Conservation (phyloP, 176 grass and related monocot species). For the Bothriochloa decipiens region DNA sequence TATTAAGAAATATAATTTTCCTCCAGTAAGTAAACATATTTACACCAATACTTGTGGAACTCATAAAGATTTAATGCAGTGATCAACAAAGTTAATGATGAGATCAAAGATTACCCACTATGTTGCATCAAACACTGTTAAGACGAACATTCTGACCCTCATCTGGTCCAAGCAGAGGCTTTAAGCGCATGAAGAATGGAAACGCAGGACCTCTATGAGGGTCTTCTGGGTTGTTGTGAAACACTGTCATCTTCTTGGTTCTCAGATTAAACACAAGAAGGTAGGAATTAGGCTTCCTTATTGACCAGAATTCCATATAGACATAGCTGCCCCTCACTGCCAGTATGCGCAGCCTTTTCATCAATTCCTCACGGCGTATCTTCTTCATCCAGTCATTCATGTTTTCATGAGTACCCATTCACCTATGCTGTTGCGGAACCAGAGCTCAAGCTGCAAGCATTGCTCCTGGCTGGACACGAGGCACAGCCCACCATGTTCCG, state of each 20-base stretch:
- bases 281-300: constrained; percentile 24
- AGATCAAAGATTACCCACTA: constrained; percentile 25
- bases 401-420: not conserved
- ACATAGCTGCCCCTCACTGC: constrained; percentile 1
- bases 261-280: constrained; percentile 35
- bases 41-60: not conserved
- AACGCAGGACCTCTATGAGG: constrained; percentile 38
- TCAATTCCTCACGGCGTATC: not conserved
- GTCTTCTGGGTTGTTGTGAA: not conserved
- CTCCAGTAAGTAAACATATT: not conserved
- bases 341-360: constrained; percentile 12
- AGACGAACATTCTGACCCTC: not conserved
- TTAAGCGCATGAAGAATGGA: constrained; percentile 26
- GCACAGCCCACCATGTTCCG: constrained; percentile 39
- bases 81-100: not conserved
- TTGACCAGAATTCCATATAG: constrained; percentile 19
- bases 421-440: constrained; percentile 2
- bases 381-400: constrained; percentile 4
- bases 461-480: constrained; percentile 40
- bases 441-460: constrained; percentile 11
- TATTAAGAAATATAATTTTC: not conserved
- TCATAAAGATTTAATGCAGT: not conserved
- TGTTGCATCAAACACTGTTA: constrained; percentile 17
- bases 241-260: constrained; percentile 16
- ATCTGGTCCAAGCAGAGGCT: not conserved